Evolutionary conservation across 2,329 filamentous ascomycete species (phyloP), one percentile per base, ranked within the genome.

Genomic region (Microsporum audouinii): DNA sequence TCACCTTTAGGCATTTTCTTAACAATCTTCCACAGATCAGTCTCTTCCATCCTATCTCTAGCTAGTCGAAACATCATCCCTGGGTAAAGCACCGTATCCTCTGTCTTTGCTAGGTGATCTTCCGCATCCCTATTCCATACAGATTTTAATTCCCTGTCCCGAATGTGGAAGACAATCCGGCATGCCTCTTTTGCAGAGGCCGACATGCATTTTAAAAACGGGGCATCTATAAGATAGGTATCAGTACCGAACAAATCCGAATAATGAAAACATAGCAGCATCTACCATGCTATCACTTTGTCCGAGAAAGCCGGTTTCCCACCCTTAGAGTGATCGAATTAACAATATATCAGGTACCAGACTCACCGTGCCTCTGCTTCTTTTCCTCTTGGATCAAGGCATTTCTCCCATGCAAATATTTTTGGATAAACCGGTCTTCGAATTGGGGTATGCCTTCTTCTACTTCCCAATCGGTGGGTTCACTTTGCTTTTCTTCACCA

Each of bases 31-130:
- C 90, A 97, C 31, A 96, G 79, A 70, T 86, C 85, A 14, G 89
- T 95, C 67, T 80, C 80, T 74, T 95, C 89, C 84, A 96, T 94
- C 41, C 84, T 83, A 27, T 86, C 83, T 73, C 90, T 92, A 67
- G 89, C 90, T 43, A 92, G 80, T 39, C 84, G 86, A 75, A 96
- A 96, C 88, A 95, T 94, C 87, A 95, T 95, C 8, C 91, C 91
- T 0, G 90, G 89, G 70, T 88, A 89, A 59, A 92, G 77, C 66
- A 84, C 83, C 63, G 84, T 81, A 67, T 84, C 79, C 47, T 60
- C 45, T 27, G 76, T 77, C 61, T 83, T 76, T 2, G 86, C 85
- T 2, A 90, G 77, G 51, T 80, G 80, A 69, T 91, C 85, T 68
- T 92, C 88, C 58, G 88, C 83, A 56, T 84, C 82, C 36, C 83